phyloP scores from a whole-genome alignment of 345 rosid genomes.

The Brassica napus region Da-Ae NC_063436.1:271001-271500 shows the following conservation, averaged over 20 bases:
- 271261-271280: constrained; percentile 82
- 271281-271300: constrained; percentile 73
- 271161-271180: constrained; percentile 54
- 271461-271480: constrained; percentile 10
- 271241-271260: constrained; percentile 56
- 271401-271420: not conserved
- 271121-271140: constrained; percentile 66
- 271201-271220: constrained; percentile 66
- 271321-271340: constrained; percentile 40
- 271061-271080: constrained; percentile 56
- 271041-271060: constrained; percentile 44
- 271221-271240: constrained; percentile 61
- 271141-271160: constrained; percentile 51
- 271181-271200: constrained; percentile 75
- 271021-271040: constrained; percentile 48
- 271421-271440: not conserved
- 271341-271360: constrained; percentile 51
- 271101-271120: constrained; percentile 80
- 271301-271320: constrained; percentile 69
- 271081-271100: constrained; percentile 92
- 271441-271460: constrained; percentile 17
- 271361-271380: constrained; percentile 18
- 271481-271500: constrained; percentile 47
- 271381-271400: not conserved
- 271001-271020: constrained; percentile 57